Conservation (phyloP, 179 eudicot species). For the Carnegiea gigantea region DNA sequence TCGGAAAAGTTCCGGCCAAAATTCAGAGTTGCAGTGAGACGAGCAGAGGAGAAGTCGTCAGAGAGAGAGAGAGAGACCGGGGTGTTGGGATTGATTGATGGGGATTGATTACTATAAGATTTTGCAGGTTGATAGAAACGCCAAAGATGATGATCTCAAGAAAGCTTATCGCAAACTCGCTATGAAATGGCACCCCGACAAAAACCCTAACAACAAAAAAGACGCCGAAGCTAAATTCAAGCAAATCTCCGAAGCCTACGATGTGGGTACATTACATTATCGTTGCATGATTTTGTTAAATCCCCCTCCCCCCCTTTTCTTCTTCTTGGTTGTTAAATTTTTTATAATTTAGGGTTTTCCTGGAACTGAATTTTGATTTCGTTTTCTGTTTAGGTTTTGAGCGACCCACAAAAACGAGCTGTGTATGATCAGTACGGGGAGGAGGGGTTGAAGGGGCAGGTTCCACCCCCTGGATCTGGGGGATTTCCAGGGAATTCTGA, state of each 20-base stretch:
- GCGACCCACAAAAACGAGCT: conserved; percentile 82
- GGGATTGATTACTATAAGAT: conserved; percentile 78
- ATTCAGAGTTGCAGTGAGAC: neutral
- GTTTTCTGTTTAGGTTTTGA: conserved; percentile 53
- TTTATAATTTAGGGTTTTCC: neutral
- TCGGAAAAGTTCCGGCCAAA: neutral
- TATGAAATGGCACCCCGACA: conserved; percentile 96
- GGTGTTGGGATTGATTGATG: conserved; percentile 31
- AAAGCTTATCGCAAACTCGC: conserved; percentile 90
- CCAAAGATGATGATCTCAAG: conserved; percentile 86
- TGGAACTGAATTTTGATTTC: neutral
- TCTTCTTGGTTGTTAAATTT: neutral
- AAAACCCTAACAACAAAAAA: conserved; percentile 83
- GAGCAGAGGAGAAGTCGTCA: neutral
- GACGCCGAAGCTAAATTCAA: conserved; percentile 92
- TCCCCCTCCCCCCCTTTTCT: neutral
- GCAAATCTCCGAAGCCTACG: conserved; percentile 91
- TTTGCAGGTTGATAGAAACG: conserved; percentile 70
- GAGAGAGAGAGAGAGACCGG: neutral
- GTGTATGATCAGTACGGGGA: conserved; percentile 89
- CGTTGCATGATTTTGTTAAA: neutral
- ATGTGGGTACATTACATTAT: conserved; percentile 37
- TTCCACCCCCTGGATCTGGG: conserved; percentile 67
- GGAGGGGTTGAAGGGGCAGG: conserved; percentile 82
- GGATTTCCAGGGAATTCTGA: conserved; percentile 47